Evolutionary conservation across 176 grass and related monocot genomes (phyloP).

Genomic region (Poa annua): DNA sequence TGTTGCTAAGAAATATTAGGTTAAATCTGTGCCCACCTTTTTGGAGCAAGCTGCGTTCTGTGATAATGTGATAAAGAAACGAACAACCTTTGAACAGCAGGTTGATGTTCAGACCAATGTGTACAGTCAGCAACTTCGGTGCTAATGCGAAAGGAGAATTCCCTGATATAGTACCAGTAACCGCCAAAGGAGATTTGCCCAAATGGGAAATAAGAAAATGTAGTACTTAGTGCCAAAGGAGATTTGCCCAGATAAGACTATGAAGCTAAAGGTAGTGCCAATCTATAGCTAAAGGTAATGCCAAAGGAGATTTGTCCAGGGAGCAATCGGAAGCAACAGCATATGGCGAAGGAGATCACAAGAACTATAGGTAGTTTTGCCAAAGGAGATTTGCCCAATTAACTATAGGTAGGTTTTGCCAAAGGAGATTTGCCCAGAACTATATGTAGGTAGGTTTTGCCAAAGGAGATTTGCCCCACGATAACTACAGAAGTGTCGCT

Average conservation of each 20-base stretch:
- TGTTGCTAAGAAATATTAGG: conserved; percentile 22
- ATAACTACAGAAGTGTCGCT: background rate
- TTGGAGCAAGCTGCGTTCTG: conserved; percentile 17
- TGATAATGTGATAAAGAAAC: conserved; percentile 30
- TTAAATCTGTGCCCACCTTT: conserved; percentile 31
- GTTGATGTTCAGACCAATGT: conserved; percentile 5
- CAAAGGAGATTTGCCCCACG: conserved; percentile 21
- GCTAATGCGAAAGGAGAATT: conserved; percentile 47
- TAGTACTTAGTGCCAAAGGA: conserved; percentile 52
- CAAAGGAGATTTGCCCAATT: conserved; percentile 88
- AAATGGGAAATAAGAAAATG: conserved; percentile 25
- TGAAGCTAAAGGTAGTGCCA: conserved; percentile 45
- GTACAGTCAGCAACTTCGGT: conserved; percentile 34
- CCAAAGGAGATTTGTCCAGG: conserved; percentile 75
- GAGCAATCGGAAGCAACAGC: conserved; percentile 28
- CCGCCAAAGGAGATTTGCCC: conserved; percentile 48
- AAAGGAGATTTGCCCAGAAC: conserved; percentile 18
- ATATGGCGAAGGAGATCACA: conserved; percentile 70
- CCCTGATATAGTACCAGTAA: conserved; percentile 27
- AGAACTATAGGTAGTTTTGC: conserved; percentile 60
- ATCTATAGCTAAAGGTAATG: conserved; percentile 53
- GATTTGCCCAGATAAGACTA: conserved; percentile 43
- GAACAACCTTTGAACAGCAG: conserved; percentile 34
- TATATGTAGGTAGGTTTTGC: background rate
- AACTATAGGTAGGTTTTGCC: conserved; percentile 27